Evolutionary conservation across 345 rosid genomes (phyloP).

Genomic region (Eutrema japonicum): DNA sequence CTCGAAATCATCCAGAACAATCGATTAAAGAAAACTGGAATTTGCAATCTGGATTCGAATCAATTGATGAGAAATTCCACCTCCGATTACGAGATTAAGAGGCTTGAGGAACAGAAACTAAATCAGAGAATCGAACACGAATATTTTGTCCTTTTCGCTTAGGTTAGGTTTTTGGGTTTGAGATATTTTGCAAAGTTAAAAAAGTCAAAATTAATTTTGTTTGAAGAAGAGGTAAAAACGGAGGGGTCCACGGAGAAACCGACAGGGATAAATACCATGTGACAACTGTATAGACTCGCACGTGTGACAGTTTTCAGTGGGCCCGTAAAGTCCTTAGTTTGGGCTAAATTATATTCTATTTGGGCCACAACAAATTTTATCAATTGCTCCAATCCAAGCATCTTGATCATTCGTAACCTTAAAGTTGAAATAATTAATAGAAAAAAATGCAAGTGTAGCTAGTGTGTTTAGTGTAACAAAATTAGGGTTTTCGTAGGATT

Average conservation of each 20-base stretch:
- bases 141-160: not conserved
- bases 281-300: constrained; percentile 10
- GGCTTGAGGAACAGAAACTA: not conserved
- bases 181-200: constrained; percentile 32
- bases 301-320: constrained; percentile 30
- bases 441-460: not conserved
- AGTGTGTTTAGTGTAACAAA: not conserved
- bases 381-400: not conserved
- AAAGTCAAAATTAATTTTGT: constrained; percentile 7
- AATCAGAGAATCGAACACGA: not conserved
- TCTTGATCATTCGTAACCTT: not conserved
- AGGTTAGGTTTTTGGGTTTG: constrained; percentile 36
- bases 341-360: not conserved
- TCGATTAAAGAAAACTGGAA: constrained; percentile 12
- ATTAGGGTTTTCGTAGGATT: constrained; percentile 11
- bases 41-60: not conserved
- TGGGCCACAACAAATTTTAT: not conserved
- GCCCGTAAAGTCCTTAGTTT: not conserved
- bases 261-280: not conserved
- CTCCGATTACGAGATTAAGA: not conserved
- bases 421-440: not conserved
- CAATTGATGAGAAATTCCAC: not conserved
- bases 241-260: constrained; percentile 41
- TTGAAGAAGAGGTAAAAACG: constrained; percentile 40
- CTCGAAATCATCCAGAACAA: constrained; percentile 34